phyloP scores from a whole-genome alignment of 2,329 filamentous ascomycete genomes.

The Neofusicoccum parvum region DNA sequence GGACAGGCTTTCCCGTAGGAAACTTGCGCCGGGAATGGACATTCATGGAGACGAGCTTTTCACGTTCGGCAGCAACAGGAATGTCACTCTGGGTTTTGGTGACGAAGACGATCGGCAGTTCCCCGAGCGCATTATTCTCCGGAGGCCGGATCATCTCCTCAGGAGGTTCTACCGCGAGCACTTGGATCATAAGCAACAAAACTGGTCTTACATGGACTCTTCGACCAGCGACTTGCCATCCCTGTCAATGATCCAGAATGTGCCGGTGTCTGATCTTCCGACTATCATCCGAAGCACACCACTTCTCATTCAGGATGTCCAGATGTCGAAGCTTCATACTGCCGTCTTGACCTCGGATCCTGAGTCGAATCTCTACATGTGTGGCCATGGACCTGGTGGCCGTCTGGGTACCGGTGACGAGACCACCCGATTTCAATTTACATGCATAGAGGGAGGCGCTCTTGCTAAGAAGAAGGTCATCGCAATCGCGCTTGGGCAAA shows the following conservation, averaged over 20 bases:
- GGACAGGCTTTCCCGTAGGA: slow-evolving; percentile 9
- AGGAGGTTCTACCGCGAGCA: slow-evolving; percentile 73
- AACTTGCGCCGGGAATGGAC: slow-evolving; percentile 32
- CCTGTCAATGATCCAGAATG: slow-evolving; percentile 29
- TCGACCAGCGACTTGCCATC: slow-evolving; percentile 29
- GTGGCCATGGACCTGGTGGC: slow-evolving; percentile 87
- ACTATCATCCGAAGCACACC: slow-evolving; percentile 71
- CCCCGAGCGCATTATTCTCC: slow-evolving; percentile 78
- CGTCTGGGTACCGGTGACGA: slow-evolving; percentile 88
- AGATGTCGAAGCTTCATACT: slow-evolving; percentile 88
- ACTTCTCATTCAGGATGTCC: slow-evolving; percentile 76
- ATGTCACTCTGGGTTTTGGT: slow-evolving; percentile 88
- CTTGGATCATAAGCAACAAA: slow-evolving; percentile 49
- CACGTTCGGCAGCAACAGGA: slow-evolving; percentile 95
- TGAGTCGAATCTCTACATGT: slow-evolving; percentile 88
- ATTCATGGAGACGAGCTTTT: slow-evolving; percentile 81
- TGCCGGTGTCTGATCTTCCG: slow-evolving; percentile 63
- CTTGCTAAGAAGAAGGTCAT: slow-evolving; percentile 73
- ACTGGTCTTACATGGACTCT: slow-evolving; percentile 42
- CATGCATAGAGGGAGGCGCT: slow-evolving; percentile 74
- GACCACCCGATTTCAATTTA: slow-evolving; percentile 83
- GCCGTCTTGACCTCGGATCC: slow-evolving; percentile 86
- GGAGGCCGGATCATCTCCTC: slow-evolving; percentile 76
- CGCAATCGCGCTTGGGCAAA: slow-evolving; percentile 83
- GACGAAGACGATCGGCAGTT: slow-evolving; percentile 94